Conservation (phyloP, 345 rosid species). For the Raphanus raphanistrum region DNA sequence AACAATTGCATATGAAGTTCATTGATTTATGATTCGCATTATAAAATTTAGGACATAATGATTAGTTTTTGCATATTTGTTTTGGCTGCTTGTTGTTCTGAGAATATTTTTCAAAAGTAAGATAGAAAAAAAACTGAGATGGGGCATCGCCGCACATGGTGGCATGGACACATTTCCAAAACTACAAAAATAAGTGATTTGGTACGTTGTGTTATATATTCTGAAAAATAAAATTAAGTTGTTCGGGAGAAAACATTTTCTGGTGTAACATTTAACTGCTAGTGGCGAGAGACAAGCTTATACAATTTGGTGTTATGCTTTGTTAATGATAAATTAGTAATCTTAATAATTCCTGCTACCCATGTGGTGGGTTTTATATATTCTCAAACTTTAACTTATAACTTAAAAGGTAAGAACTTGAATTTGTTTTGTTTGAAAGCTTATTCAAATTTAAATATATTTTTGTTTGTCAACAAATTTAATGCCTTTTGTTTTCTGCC, state of each 20-base stretch:
- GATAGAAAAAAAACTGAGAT: slow-evolving; percentile 11
- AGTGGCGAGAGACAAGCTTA: slow-evolving; percentile 12
- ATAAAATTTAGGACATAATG: slow-evolving; percentile 5
- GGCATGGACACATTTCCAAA: slow-evolving; percentile 38
- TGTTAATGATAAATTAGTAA: not conserved
- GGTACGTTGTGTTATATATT: slow-evolving; percentile 25
- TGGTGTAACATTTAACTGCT: slow-evolving; percentile 34
- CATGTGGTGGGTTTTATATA: slow-evolving; percentile 27
- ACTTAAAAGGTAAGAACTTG: not conserved
- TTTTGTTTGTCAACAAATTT: not conserved
- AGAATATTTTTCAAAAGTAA: slow-evolving; percentile 19
- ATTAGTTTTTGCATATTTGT: slow-evolving; percentile 11
- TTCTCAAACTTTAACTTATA: not conserved
- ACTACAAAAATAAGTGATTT: slow-evolving; percentile 30
- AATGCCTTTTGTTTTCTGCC: not conserved
- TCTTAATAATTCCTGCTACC: not conserved
- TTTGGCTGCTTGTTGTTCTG: slow-evolving; percentile 37
- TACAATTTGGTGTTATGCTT: not conserved
- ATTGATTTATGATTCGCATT: slow-evolving; percentile 1
- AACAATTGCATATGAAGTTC: not conserved
- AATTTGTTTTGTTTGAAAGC: not conserved
- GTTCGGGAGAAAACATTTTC: slow-evolving; percentile 26
- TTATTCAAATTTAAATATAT: not conserved
- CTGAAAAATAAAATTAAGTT: slow-evolving; percentile 10
- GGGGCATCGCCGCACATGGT: slow-evolving; percentile 43